A percentile compares a stretch with the other conserved stretches of the same genome.
Evolutionary conservation across 2,329 filamentous ascomycete species (phyloP).

Genomic region (Botrytis porri): DNA sequence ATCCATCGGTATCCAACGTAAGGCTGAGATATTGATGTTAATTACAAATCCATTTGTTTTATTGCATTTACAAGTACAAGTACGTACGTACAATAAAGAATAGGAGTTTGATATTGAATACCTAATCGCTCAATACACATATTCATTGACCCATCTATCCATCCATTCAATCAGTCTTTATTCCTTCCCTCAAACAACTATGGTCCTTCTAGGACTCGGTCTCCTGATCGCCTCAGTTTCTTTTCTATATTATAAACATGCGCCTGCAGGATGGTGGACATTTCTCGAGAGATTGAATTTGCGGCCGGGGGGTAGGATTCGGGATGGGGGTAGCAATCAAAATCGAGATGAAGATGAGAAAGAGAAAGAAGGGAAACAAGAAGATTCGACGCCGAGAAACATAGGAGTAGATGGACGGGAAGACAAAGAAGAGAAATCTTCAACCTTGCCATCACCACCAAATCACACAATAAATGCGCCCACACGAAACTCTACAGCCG

Average conservation of each 20-base stretch:
- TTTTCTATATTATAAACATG: constrained; percentile 54
- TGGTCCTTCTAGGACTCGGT: constrained; percentile 51
- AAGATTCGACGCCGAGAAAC: constrained; percentile 22
- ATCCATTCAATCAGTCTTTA: background rate
- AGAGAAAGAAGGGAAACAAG: background rate
- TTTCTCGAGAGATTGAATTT: constrained; percentile 39
- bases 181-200: background rate
- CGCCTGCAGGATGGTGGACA: constrained; percentile 46
- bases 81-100: background rate
- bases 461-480: background rate
- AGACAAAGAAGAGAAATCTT: background rate
- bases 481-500: background rate
- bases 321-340: background rate
- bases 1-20: background rate
- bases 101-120: background rate
- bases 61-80: background rate
- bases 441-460: background rate
- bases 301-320: constrained; percentile 17
- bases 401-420: background rate
- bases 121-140: background rate
- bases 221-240: constrained; percentile 60
- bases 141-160: background rate
- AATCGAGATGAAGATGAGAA: background rate
- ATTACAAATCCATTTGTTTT: background rate
- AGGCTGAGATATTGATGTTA: background rate